A percentile compares a stretch with the other conserved stretches of the same genome.
phyloP scores from a whole-genome alignment of 1,284 basidiomycete genomes.

The Pulchroboletus neoregius region DNA sequence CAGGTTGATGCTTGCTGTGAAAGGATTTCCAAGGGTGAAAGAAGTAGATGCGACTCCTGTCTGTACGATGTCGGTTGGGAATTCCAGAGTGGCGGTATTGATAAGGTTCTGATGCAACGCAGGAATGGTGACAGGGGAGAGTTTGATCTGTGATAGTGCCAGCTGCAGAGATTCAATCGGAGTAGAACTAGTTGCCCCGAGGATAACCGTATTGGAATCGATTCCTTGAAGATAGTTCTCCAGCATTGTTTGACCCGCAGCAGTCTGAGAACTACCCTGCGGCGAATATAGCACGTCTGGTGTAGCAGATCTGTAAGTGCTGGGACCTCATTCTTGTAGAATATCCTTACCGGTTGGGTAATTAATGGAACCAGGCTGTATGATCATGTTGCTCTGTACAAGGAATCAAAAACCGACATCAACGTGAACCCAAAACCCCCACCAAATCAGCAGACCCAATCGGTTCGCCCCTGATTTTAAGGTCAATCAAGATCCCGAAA shows the following conservation, averaged over 20 bases:
- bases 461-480: conserved; percentile 39
- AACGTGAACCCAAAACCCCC: conserved; percentile 20
- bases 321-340: background rate
- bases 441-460: conserved; percentile 64
- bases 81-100: conserved; percentile 47
- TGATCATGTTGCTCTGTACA: conserved; percentile 47
- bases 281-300: conserved; percentile 64
- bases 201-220: conserved; percentile 54
- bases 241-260: conserved; percentile 54
- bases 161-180: conserved; percentile 61
- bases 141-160: conserved; percentile 59
- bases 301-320: background rate
- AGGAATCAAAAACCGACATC: conserved; percentile 19
- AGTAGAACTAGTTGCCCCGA: conserved; percentile 58
- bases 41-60: conserved; percentile 55
- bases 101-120: conserved; percentile 66
- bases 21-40: conserved; percentile 66
- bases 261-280: conserved; percentile 49
- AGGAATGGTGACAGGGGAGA: conserved; percentile 65
- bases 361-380: conserved; percentile 50
- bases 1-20: conserved; percentile 73
- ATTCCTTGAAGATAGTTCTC: conserved; percentile 72
- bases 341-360: conserved; percentile 48
- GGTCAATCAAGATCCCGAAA: background rate
- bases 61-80: conserved; percentile 56